Evolutionary conservation across 2,329 filamentous ascomycete species (phyloP), one percentile per base, ranked within the genome.

Genomic region (Conoideocrella luteorostrata): DNA sequence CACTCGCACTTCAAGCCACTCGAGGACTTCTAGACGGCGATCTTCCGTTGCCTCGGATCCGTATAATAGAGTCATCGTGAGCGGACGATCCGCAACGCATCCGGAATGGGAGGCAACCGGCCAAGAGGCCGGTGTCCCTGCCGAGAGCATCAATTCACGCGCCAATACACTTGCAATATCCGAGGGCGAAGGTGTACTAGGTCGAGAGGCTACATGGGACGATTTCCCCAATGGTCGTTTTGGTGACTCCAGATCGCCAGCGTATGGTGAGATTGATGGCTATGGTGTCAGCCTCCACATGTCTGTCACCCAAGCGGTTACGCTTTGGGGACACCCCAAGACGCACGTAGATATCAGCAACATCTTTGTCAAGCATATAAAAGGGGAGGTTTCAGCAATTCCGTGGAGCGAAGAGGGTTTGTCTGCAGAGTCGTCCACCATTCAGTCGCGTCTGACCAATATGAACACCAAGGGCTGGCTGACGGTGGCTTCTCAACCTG

Each of bases 161-260:
- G 84, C 84, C 45, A 91, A 90, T 61, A 93, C 88, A 1, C 76
- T 97, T 9, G 88, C 90, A 22, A 96, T 96, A 46, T 95, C 90
- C 0, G 91, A 97, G 67, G 91, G 93, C 5, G 86, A 95, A 57
- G 93, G 91, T 20, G 77, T 86, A 4, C 72, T 96, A 6, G 93
- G 91, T 10, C 78, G 93, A 39, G 91, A 97, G 71, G 93, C 93
- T 26, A 98, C 93, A 1, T 98, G 93, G 93, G 93, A 98, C 57
- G 93, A 98, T 59, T 98, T 89, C 64, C 91, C 91, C 50, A 97
- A 97, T 69, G 93, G 91, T 22, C 80, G 91, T 44, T 97, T 91
- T 82, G 91, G 91, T 60, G 91, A 96, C 57, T 87, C 90, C 4
- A 80, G 91, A 41, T 95, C 89, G 3, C 89, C 89, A 1, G 91